These are phyloP conservation scores for Schoenoplectus tabernaemontani DNA, from an alignment of 202 grass and related monocot genomes.

Conservation along the genomic window DNA sequence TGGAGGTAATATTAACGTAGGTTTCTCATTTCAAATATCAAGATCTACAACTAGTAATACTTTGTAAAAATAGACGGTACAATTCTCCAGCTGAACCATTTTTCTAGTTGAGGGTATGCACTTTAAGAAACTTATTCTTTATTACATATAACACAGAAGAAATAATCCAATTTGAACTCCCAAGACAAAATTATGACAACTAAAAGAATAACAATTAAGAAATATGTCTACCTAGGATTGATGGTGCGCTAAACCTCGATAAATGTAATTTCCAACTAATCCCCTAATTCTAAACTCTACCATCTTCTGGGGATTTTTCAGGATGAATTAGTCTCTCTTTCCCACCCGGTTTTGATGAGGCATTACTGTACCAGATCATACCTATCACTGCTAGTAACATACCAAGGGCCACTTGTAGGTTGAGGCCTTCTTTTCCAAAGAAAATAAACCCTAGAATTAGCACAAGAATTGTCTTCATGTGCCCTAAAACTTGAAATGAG, in stretches of 20 bases:
- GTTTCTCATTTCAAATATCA: no score
- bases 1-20: no score
- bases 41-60: no score
- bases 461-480: conserved; percentile 52
- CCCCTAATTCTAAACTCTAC: conserved; percentile 35
- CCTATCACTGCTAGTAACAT: conserved; percentile 50
- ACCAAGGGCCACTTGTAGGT: conserved; percentile 46
- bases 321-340: conserved; percentile 27
- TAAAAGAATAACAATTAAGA: background rate
- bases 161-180: background rate
- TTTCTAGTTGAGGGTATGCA: background rate
- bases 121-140: background rate
- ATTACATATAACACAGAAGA: background rate
- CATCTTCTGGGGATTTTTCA: conserved; percentile 21
- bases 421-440: conserved; percentile 31
- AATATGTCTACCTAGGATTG: background rate
- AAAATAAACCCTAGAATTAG: no score
- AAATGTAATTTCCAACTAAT: background rate
- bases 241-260: background rate
- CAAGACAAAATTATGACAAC: background rate
- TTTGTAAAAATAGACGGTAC: no score
- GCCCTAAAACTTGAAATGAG: conserved; percentile 62
- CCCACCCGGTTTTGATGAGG: conserved; percentile 49
- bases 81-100: no score
- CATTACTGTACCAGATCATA: conserved; percentile 59